Evolutionary conservation across 108 stramenopile species (phyloP).

Genomic region (Fragilariopsis cylindrus): DNA sequence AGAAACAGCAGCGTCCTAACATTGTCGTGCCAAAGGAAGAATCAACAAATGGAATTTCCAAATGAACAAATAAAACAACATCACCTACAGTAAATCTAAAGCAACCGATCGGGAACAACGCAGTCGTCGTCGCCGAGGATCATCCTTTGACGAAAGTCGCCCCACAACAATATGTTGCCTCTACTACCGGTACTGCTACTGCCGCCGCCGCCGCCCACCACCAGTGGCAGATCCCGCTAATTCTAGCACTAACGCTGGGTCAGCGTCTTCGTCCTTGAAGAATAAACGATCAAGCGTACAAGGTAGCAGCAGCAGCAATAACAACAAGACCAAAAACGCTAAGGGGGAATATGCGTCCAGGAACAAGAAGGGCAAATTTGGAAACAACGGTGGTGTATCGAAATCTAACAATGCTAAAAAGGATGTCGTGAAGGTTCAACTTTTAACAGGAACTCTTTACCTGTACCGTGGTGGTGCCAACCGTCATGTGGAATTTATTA

Average conservation of each 20-base stretch:
- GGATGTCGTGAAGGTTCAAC: conserved; percentile 53
- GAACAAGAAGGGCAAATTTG: conserved; percentile 43
- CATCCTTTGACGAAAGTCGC: not conserved
- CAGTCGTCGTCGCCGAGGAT: conserved; percentile 25
- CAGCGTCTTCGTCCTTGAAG: not conserved
- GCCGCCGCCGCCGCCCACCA: not conserved
- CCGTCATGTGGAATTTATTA: conserved; percentile 56
- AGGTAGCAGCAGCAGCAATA: not conserved
- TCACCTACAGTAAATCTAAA: not conserved
- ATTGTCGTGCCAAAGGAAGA: conserved; percentile 11
- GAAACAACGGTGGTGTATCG: conserved; percentile 7
- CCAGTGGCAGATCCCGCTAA: not conserved
- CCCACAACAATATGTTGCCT: not conserved
- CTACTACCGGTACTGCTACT: not conserved
- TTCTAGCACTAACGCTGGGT: not conserved
- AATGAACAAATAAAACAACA: too few relatives aligned
- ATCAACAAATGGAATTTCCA: conserved; percentile 2
- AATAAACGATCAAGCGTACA: not conserved
- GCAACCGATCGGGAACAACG: conserved; percentile 25
- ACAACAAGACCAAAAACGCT: not conserved
- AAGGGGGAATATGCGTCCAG: not conserved
- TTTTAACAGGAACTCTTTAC: conserved; percentile 64
- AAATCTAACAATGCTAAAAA: conserved; percentile 19
- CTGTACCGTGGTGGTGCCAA: conserved; percentile 52
- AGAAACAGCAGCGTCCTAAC: not conserved